Conservation (phyloP, 495 filamentous ascomycete genomes). For the Stereocaulon alpinum region DNA sequence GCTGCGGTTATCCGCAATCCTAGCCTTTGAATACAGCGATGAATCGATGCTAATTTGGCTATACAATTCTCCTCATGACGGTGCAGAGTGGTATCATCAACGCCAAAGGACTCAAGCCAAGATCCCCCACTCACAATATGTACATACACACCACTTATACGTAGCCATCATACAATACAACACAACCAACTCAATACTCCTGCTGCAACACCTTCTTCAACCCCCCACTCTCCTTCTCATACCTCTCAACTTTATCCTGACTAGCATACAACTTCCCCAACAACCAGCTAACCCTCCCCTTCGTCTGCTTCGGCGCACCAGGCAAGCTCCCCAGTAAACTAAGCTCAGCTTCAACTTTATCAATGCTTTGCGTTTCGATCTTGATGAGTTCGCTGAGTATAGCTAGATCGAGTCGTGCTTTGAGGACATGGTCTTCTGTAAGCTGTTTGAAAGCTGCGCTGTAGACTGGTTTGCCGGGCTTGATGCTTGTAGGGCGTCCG, state of each 20-base stretch:
- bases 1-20: too few species aligned
- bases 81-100: conserved; percentile 13
- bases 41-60: neutral
- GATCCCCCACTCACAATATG: neutral
- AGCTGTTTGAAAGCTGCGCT: conserved; percentile 67
- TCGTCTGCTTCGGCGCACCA: conserved; percentile 52
- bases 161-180: neutral
- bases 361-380: conserved; percentile 62
- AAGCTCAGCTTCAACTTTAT: conserved; percentile 73
- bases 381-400: conserved; percentile 56
- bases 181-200: conserved; percentile 11
- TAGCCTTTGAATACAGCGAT: too few species aligned
- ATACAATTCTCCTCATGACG: neutral
- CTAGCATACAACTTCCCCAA: conserved; percentile 56
- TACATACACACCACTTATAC: neutral
- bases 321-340: conserved; percentile 50
- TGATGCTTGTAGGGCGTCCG: conserved; percentile 67
- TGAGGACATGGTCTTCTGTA: conserved; percentile 59
- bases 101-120: neutral
- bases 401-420: conserved; percentile 62
- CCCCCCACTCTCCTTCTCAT: conserved; percentile 57
- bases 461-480: conserved; percentile 80
- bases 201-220: conserved; percentile 53
- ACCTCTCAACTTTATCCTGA: conserved; percentile 65
- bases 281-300: conserved; percentile 56